Evolutionary conservation across 257 asterid genomes (phyloP), one percentile per base, ranked within the genome.

Genomic region (Rauvolfia tetraphylla): DNA sequence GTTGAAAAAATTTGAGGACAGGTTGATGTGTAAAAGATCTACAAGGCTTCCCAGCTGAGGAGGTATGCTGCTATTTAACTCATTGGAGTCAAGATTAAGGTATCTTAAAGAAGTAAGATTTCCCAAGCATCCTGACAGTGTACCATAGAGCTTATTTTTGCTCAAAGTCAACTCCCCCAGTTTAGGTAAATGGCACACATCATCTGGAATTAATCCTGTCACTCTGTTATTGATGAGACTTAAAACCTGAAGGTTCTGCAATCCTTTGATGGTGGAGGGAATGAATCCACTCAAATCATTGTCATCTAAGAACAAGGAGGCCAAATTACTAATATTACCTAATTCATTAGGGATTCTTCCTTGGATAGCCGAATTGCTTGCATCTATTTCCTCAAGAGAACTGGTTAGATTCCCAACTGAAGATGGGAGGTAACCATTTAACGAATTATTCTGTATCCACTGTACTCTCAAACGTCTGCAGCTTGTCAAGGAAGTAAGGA

Each of bases 391-490:
- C 2, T 39, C 57, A 6, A 84, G 31, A 4, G 53, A 61, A 20
- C 81, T 76, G 1, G 85, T 31, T 79, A 59, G 68, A 84, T 88
- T 75, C 54, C 86, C 84, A 69, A 83, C 27, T 7, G 89, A 76
- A 17, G 41, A 57, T 3, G 83, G 85, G 20, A 85, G 71, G 31
- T 22, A 11, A 17, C 85, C 84, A 46, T 54, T 65, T 0, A 83
- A 69, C 7, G 75, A 74, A 73, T 82, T 85, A 36, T 34, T 2
- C 31, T 14, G 1, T 15, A 80, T 18, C 6, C 17, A n/a, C n/a
- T n/a, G 66, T 10, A 0, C 3, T 12, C 15, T 66, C 31, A 79
- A 56, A 41, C 73, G 14, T 18, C 44, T 74, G 74, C 84, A 81
- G 22, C 51, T 78, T 13, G 78, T 44, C 72, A 82, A 57, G 12